Evolutionary conservation across 768 basidiomycete species (phyloP).

Genomic region (Trametes cubensis): DNA sequence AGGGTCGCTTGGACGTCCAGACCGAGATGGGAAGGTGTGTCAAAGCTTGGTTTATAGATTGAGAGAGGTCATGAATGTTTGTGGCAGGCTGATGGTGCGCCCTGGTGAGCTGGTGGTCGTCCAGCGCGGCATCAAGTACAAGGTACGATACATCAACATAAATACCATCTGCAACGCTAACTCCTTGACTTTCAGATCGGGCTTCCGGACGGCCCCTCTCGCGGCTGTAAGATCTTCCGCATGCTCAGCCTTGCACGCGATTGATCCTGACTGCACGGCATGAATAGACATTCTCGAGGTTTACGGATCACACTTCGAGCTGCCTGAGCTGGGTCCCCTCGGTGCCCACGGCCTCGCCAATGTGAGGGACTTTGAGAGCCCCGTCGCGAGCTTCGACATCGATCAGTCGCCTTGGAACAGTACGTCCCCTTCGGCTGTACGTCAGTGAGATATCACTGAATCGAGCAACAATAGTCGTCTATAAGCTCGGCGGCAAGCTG

Average conservation of each 20-base stretch:
- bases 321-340: conserved; percentile 68
- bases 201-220: conserved; percentile 60
- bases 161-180: not conserved
- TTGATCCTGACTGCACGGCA: not conserved
- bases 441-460: conserved; percentile 24
- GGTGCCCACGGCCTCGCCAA: conserved; percentile 71
- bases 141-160: conserved; percentile 40
- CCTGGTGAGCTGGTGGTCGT: conserved; percentile 71
- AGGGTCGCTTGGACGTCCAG: conserved; percentile 67
- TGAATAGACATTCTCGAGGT: conserved; percentile 61
- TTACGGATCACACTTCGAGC: conserved; percentile 61
- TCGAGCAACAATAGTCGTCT: conserved; percentile 2
- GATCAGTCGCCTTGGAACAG: conserved; percentile 64
- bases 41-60: too few relatives aligned
- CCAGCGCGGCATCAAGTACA: conserved; percentile 69
- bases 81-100: conserved; percentile 55
- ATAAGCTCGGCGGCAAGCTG: conserved; percentile 56
- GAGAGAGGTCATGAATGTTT: not conserved
- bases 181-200: conserved; percentile 37
- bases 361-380: conserved; percentile 63
- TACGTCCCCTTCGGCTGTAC: conserved; percentile 56
- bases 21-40: conserved; percentile 69
- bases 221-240: conserved; percentile 56
- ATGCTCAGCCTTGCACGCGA: too few relatives aligned
- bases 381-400: conserved; percentile 66